phyloP scores from a whole-genome alignment of 306 rosid species.

The Sicyos edulis region DNA sequence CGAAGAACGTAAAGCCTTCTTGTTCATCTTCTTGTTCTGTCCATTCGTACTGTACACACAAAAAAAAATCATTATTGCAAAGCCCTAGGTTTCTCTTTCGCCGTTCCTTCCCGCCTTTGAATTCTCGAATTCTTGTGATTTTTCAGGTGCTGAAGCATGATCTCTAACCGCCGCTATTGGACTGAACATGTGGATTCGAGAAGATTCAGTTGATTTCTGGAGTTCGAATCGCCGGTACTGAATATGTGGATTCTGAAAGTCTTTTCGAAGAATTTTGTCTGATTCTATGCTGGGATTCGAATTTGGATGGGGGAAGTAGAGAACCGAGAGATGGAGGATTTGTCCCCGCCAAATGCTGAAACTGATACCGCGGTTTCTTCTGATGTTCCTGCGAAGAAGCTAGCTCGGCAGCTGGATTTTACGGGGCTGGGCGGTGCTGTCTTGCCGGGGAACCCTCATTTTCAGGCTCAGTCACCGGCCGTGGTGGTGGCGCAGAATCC shows the following conservation, averaged over 20 bases:
- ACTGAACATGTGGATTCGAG: slow-evolving; percentile 2
- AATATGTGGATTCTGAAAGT: slow-evolving; percentile 9
- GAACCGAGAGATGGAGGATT: slow-evolving; percentile 10
- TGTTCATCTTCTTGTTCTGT: slow-evolving; percentile 13
- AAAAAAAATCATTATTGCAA: not conserved
- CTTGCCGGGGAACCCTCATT: slow-evolving; percentile 16
- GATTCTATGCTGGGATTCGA: not conserved
- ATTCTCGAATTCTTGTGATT: not conserved
- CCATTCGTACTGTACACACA: slow-evolving; percentile 17
- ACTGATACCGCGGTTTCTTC: not conserved
- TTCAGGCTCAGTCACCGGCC: slow-evolving; percentile 1
- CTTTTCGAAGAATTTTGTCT: not conserved
- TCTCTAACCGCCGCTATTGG: not conserved
- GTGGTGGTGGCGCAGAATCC: slow-evolving; percentile 13
- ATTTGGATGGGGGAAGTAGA: slow-evolving; percentile 20
- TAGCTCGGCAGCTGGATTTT: slow-evolving; percentile 23
- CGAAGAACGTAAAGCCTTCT: slow-evolving; percentile 9
- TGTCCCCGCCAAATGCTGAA: not conserved
- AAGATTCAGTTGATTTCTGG: not conserved
- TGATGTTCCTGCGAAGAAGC: slow-evolving; percentile 19
- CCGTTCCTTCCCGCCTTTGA: not conserved
- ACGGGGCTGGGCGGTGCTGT: slow-evolving; percentile 15
- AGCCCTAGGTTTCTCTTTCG: slow-evolving; percentile 7
- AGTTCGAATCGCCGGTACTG: not conserved
- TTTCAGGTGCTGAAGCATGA: not conserved